phyloP scores from a whole-genome alignment of 2,329 filamentous ascomycete genomes.

The Lasiodiplodia hormozganensis region DNA sequence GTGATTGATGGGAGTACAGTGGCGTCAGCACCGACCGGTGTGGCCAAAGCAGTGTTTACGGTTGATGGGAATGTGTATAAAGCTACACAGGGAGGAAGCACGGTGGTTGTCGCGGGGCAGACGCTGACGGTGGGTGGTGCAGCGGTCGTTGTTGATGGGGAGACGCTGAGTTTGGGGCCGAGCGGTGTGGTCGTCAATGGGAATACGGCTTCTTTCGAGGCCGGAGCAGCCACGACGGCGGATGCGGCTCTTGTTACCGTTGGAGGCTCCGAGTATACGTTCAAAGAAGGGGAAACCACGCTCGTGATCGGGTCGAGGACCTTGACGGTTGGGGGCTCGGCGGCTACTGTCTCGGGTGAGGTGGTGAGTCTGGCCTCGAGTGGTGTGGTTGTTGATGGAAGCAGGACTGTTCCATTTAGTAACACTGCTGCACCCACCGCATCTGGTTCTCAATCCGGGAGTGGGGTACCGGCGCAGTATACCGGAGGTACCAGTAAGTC shows the following conservation, averaged over 20 bases:
- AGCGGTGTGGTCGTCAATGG: background rate
- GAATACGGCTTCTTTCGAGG: background rate
- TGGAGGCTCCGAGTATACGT: background rate
- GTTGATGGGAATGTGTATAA: background rate
- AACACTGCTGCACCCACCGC: background rate
- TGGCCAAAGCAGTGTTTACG: background rate
- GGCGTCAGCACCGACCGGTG: background rate
- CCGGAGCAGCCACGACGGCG: background rate
- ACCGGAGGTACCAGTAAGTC: background rate
- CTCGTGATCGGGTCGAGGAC: background rate
- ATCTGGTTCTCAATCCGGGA: background rate
- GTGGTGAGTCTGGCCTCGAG: background rate
- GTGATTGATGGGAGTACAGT: background rate
- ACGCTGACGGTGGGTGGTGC: slow-evolving; percentile 5
- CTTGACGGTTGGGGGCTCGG: background rate
- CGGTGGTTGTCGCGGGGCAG: background rate
- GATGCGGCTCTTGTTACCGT: background rate
- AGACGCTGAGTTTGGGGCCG: background rate
- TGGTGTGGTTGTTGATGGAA: slow-evolving; percentile 3
- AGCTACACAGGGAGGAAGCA: background rate
- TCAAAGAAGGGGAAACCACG: background rate
- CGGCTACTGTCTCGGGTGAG: background rate
- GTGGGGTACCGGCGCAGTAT: background rate
- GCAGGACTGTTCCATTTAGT: background rate
- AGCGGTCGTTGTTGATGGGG: background rate